Evolutionary conservation across 257 asterid species (phyloP), one percentile per base, ranked within the genome.

Genomic region (Scutellaria minor): DNA sequence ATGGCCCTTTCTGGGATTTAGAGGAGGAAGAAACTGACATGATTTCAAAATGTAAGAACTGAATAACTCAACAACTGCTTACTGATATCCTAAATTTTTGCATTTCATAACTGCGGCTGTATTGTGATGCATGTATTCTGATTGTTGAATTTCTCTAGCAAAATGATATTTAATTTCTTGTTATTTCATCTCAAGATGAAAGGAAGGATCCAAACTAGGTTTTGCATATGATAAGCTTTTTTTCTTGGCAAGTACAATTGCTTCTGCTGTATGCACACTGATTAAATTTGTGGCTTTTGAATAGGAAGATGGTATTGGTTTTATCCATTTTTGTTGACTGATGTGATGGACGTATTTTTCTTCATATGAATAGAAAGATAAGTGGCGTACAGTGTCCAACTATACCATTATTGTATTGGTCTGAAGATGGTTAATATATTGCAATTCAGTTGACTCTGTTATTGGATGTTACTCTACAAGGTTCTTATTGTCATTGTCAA

Each of bases 1-100:
- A 81, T 73, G 94, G 90, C 13, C 59, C 74, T 47, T 79, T 55
- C 65, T 68, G 71, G 31, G 64, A 78, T 78, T 81, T 80, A 20
- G 89, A 82, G 59, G 77, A 76, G 66, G 89, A 82, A 67, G 84
- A 79, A n/a, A 50, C 66, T 60, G 64, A 37, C 39, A 12, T 69
- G 62, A 70, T 73, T 75, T 45, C 59, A 71, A 11, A 57, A 53
- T 47, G 66, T 50, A 78, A 54, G 70, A 66, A 68, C n/a, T 65
- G 77, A 59, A 60, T n/a, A 40, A 27, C 24, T 56, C 45, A 24
- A 15, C 37, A 44, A 51, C 27, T 54, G 18, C 13, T 50, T 39
- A 10, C 31, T 41, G 27, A 56, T 45, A 53, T 20, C 53, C 15
- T 58, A 66, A 15, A 12, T 35, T 15, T 14, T 47, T 12, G 8